phyloP scores from a whole-genome alignment of 148 eudicot genomes.

The Suaeda aralocaspica region DNA sequence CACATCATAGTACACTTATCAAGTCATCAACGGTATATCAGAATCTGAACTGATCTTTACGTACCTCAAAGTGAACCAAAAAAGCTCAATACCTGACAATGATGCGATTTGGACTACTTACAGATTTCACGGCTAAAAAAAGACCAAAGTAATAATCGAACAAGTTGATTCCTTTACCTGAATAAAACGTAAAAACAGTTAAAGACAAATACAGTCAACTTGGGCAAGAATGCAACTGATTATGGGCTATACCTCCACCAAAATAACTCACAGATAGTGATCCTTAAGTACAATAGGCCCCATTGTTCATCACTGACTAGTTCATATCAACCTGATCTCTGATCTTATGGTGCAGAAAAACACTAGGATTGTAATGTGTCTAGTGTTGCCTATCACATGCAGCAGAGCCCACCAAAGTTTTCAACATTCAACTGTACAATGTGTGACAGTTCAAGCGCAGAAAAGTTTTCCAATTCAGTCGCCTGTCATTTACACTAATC shows the following conservation, averaged over 20 bases:
- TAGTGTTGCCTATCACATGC: conserved; percentile 47
- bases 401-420: conserved; percentile 40
- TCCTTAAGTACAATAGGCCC: conserved; percentile 42
- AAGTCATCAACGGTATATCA: too few relatives aligned
- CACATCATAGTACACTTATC: too few relatives aligned
- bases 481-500: background rate
- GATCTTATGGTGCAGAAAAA: conserved; percentile 11
- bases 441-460: conserved; percentile 22
- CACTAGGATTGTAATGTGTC: conserved; percentile 9
- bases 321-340: conserved; percentile 26
- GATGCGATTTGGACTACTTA: too few relatives aligned
- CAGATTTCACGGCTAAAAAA: too few relatives aligned
- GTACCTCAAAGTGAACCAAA: too few relatives aligned
- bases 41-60: too few relatives aligned
- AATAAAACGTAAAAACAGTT: too few relatives aligned
- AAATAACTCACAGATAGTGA: conserved; percentile 19
- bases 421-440: conserved; percentile 3
- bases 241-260: conserved; percentile 31
- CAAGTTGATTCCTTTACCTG: too few relatives aligned
- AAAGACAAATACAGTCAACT: conserved; percentile 25
- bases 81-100: too few relatives aligned
- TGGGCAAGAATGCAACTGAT: conserved; percentile 25
- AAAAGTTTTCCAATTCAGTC: conserved; percentile 11
- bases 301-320: conserved; percentile 25
- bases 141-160: too few relatives aligned